These are phyloP conservation scores for Candida buenavistaensis DNA, from an alignment of 1,139 yeast genomes.

Conservation along the genomic window DNA sequence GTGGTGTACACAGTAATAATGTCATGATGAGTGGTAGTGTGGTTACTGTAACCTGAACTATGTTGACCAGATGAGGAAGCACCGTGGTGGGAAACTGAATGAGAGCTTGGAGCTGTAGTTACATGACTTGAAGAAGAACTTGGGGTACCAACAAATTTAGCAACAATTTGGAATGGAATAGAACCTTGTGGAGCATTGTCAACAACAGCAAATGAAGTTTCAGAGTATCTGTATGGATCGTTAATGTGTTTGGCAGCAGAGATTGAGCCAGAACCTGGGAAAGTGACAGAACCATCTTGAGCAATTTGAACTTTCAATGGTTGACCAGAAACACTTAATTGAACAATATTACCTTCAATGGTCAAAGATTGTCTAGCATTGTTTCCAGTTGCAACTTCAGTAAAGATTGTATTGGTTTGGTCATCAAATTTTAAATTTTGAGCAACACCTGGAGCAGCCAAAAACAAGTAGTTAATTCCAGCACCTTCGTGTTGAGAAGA, in stretches of 20 bases:
- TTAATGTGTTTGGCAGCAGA: constrained; percentile 41
- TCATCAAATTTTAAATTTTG: constrained; percentile 50
- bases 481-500: constrained; percentile 54
- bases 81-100: too few relatives aligned
- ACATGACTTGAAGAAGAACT: constrained; percentile 2
- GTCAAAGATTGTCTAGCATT: constrained; percentile 9
- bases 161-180: constrained; percentile 21
- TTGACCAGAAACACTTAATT: constrained; percentile 18
- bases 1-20: constrained; percentile 11
- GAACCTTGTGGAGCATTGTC: constrained; percentile 18
- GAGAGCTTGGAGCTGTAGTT: too few relatives aligned
- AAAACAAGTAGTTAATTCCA: constrained; percentile 48
- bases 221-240: constrained; percentile 46
- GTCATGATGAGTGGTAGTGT: too few relatives aligned
- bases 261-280: constrained; percentile 31
- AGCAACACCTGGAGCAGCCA: constrained; percentile 16
- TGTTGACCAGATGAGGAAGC: too few relatives aligned
- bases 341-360: constrained; percentile 10
- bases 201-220: constrained; percentile 24
- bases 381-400: constrained; percentile 15
- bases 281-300: constrained; percentile 24
- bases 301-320: constrained; percentile 16
- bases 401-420: constrained; percentile 45
- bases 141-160: constrained; percentile 6
- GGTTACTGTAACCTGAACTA: too few relatives aligned